phyloP scores from a whole-genome alignment of 2,329 filamentous ascomycete genomes.

The Penicillium sclerotiorum region DNA sequence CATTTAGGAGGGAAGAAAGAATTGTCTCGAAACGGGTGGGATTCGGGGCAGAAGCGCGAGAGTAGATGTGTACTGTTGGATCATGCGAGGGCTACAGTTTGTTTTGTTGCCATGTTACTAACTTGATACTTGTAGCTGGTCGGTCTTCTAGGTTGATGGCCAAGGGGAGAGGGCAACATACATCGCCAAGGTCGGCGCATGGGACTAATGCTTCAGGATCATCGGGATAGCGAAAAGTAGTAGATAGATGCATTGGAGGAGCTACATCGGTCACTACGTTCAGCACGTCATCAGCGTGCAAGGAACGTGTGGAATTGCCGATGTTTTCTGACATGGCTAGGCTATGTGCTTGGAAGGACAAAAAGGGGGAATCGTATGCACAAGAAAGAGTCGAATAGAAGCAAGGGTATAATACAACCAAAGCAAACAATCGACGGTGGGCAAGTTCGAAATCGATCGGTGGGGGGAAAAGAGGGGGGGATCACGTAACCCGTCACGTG shows the following conservation, averaged over 20 bases:
- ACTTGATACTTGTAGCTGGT: not conserved
- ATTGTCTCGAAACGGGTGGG: conserved; percentile 83
- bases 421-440: not conserved
- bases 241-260: conserved; percentile 86
- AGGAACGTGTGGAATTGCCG: conserved; percentile 66
- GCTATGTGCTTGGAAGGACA: conserved; percentile 25
- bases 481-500: conserved; percentile 23
- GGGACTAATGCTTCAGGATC: conserved; percentile 68
- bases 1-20: conserved; percentile 69
- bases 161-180: conserved; percentile 41
- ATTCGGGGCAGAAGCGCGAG: conserved; percentile 76
- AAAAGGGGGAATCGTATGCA: conserved; percentile 20
- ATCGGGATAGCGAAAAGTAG: conserved; percentile 79
- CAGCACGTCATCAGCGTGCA: conserved; percentile 80
- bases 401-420: conserved; percentile 17
- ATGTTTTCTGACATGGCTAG: conserved; percentile 31
- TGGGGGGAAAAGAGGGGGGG: conserved; percentile 11
- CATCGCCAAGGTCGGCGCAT: conserved; percentile 52
- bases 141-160: not conserved
- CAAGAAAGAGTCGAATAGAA: conserved; percentile 10
- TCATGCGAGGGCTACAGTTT: conserved; percentile 25
- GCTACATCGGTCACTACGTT: conserved; percentile 78
- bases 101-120: too few relatives aligned
- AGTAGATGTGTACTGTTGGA: conserved; percentile 71
- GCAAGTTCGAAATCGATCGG: conserved; percentile 3